Evolutionary conservation across 2,329 filamentous ascomycete genomes (phyloP).

Genomic region (Diaporthe capsici): DNA sequence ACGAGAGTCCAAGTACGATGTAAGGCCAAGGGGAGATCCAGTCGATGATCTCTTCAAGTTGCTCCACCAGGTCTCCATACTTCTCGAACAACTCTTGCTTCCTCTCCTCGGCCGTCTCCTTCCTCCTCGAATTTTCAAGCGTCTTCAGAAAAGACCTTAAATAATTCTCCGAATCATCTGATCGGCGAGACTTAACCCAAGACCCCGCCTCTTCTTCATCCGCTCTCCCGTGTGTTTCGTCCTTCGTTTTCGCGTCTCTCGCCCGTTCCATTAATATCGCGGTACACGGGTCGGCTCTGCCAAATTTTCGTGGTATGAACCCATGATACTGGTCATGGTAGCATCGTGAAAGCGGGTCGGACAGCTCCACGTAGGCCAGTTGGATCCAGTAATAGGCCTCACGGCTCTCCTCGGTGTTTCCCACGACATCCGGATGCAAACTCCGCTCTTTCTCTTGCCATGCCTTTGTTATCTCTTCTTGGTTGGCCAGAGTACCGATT

Average conservation of each 20-base stretch:
- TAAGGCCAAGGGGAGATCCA: neutral
- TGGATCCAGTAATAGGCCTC: slow-evolving; percentile 1
- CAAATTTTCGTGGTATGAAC: neutral
- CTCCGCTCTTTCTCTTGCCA: neutral
- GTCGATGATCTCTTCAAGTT: neutral
- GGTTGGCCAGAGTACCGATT: neutral
- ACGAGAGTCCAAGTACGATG: neutral
- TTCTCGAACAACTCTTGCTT: neutral
- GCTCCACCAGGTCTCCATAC: neutral
- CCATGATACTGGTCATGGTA: slow-evolving; percentile 4
- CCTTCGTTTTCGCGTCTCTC: neutral
- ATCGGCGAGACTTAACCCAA: no score
- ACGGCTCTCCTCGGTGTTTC: neutral
- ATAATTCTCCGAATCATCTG: no score
- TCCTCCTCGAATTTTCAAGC: no score
- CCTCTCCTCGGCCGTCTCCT: no score
- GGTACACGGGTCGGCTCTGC: neutral
- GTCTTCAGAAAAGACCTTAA: no score
- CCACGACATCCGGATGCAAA: neutral
- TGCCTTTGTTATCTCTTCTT: neutral
- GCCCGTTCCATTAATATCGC: neutral
- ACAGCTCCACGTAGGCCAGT: neutral
- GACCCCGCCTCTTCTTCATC: neutral
- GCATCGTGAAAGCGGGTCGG: slow-evolving; percentile 4
- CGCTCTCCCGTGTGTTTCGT: neutral